phyloP scores from a whole-genome alignment of 2,329 filamentous ascomycete species.

The Cordyceps militaris region DNA sequence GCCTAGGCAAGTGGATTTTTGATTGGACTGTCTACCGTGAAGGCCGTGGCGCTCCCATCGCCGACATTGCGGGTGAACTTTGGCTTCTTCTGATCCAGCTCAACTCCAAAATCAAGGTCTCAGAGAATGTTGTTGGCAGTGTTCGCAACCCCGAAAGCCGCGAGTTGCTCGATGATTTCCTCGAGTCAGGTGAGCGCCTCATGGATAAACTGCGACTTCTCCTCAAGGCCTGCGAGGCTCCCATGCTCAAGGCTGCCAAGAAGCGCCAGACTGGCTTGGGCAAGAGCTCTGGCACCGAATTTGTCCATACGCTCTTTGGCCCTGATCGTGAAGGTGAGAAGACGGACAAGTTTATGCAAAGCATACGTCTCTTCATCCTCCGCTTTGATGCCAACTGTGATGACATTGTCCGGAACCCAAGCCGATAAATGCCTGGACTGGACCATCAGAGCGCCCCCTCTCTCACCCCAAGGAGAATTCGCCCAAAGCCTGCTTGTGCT shows the following conservation, averaged over 20 bases:
- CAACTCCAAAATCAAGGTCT: constrained; percentile 86
- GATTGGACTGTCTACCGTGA: constrained; percentile 97
- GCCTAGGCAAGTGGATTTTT: constrained; percentile 97
- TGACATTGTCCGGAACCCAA: constrained; percentile 65
- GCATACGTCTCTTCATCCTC: constrained; percentile 80
- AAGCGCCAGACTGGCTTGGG: constrained; percentile 63
- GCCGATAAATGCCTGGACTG: constrained; percentile 34
- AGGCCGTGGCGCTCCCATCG: constrained; percentile 72
- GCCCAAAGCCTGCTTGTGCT: constrained; percentile 4
- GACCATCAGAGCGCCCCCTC: not conserved
- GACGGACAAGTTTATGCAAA: constrained; percentile 89
- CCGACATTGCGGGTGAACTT: constrained; percentile 86
- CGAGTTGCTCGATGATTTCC: constrained; percentile 83
- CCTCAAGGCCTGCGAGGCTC: constrained; percentile 84
- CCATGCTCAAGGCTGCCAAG: constrained; percentile 89
- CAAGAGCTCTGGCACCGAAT: constrained; percentile 87
- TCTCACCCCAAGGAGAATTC: not conserved
- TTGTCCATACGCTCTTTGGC: constrained; percentile 93
- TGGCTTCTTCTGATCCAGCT: constrained; percentile 94
- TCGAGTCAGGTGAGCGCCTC: constrained; percentile 79
- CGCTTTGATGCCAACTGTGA: constrained; percentile 96
- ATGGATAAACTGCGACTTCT: constrained; percentile 79
- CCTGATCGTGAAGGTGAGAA: constrained; percentile 81
- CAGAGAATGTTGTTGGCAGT: constrained; percentile 67
- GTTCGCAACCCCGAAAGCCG: constrained; percentile 67